A percentile compares a stretch with the other conserved stretches of the same genome.
phyloP scores from a whole-genome alignment of 2,329 filamentous ascomycete species.

The Apiospora malaysiana region DNA sequence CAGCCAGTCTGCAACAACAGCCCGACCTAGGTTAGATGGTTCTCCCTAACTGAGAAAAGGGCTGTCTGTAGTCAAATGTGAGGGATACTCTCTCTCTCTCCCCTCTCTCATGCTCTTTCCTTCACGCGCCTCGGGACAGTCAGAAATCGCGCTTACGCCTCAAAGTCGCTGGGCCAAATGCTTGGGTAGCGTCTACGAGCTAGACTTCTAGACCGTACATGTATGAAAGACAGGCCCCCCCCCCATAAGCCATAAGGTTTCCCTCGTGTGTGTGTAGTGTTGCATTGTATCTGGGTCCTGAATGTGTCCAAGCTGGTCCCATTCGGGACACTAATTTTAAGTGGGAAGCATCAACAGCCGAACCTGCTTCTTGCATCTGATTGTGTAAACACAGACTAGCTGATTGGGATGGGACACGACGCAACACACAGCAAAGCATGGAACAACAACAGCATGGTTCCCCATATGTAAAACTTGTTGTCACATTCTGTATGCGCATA shows the following conservation, averaged over 20 bases:
- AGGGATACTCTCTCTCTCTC: not conserved
- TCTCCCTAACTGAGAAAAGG: slow-evolving; percentile 8
- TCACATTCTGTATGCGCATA: slow-evolving; percentile 9
- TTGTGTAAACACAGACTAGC: slow-evolving; percentile 19
- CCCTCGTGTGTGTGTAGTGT: not conserved
- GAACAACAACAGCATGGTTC: slow-evolving; percentile 8
- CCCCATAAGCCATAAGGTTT: slow-evolving; percentile 7
- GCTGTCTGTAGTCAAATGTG: slow-evolving; percentile 1
- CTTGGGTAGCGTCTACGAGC: slow-evolving; percentile 16
- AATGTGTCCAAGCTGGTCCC: slow-evolving; percentile 1
- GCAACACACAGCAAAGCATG: slow-evolving; percentile 3
- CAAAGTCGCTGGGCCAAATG: slow-evolving; percentile 11
- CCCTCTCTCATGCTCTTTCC: no score
- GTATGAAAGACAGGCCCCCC: not conserved
- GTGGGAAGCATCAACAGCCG: slow-evolving; percentile 16
- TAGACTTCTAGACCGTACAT: not conserved
- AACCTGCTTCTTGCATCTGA: slow-evolving; percentile 11
- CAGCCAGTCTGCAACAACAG: not conserved
- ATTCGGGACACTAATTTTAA: slow-evolving; percentile 13
- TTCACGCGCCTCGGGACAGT: not conserved
- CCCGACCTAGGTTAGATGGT: not conserved
- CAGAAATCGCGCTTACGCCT: slow-evolving; percentile 11
- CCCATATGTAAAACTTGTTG: slow-evolving; percentile 17
- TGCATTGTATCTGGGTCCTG: slow-evolving; percentile 17
- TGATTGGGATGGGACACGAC: slow-evolving; percentile 6